Conservation (phyloP, 495 filamentous ascomycete species). For the Aspergillus sparsus region DNA sequence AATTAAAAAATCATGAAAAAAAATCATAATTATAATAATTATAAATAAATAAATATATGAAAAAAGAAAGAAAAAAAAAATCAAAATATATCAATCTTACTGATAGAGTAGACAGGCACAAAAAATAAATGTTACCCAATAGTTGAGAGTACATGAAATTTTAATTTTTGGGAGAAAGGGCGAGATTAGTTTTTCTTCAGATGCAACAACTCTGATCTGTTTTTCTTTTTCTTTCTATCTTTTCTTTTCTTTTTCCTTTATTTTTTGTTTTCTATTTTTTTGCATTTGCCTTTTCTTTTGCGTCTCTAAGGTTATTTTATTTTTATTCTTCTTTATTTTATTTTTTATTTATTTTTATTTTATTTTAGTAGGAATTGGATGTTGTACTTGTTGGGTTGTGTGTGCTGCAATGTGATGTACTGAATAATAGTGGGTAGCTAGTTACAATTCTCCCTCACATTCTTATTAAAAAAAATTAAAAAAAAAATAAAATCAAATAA, state of each 20-base stretch:
- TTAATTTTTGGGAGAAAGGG: conserved; percentile 1
- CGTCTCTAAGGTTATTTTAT: too few relatives aligned
- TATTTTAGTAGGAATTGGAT: not conserved
- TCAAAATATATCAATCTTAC: not conserved
- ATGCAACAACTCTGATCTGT: conserved; percentile 2
- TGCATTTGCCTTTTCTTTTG: not conserved
- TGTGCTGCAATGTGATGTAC: conserved; percentile 1
- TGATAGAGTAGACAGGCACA: not conserved
- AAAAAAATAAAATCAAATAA: conserved; percentile 14
- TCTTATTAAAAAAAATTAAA: not conserved
- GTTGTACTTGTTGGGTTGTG: conserved; percentile 2
- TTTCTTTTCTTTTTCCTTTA: conserved; percentile 14
- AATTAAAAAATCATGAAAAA: conserved; percentile 4
- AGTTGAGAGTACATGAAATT: not conserved
- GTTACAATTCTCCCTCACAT: conserved; percentile 7
- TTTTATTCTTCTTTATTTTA: too few relatives aligned
- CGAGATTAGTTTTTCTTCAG: conserved; percentile 9
- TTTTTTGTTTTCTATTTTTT: conserved; percentile 9
- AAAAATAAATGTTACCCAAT: not conserved
- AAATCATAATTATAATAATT: not conserved
- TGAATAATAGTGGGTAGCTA: conserved; percentile 1
- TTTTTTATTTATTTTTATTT: too few relatives aligned
- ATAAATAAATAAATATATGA: not conserved
- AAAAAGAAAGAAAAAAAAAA: not conserved
- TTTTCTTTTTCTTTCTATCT: conserved; percentile 14